Percentiles rank a stretch among this genome's conserved stretches.
These are phyloP conservation scores for Neurospora pannonica DNA, from an alignment of 495 filamentous ascomycete species.

Conservation along the genomic window DNA sequence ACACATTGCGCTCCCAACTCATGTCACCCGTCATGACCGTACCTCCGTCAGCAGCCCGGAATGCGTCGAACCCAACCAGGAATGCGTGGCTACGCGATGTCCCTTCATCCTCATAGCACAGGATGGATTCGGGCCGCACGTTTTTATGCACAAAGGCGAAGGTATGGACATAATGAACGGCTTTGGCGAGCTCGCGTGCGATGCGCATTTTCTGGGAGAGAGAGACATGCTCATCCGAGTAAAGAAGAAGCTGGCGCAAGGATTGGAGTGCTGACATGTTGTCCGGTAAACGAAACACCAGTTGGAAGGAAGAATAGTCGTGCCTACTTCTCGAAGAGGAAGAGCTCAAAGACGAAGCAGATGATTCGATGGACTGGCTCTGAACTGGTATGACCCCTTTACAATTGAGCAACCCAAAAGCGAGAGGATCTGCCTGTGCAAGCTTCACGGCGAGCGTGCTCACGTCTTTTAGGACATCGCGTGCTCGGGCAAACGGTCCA, in stretches of 20 bases:
- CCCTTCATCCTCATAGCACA: background rate
- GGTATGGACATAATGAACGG: background rate
- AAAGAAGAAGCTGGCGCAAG: background rate
- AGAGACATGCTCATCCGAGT: background rate
- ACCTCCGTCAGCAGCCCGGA: background rate
- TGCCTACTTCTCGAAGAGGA: no score
- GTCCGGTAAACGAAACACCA: background rate
- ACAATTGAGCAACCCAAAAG: background rate
- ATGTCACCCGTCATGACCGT: slow-evolving; percentile 22
- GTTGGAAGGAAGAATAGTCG: background rate
- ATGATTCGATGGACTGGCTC: background rate
- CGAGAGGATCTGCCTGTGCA: background rate
- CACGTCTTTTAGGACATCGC: slow-evolving; percentile 22
- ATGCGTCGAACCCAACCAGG: background rate
- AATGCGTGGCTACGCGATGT: slow-evolving; percentile 22
- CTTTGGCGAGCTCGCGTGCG: background rate
- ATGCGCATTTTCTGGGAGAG: background rate
- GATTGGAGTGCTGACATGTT: background rate
- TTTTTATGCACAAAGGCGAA: background rate
- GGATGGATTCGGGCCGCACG: background rate
- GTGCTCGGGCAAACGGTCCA: background rate
- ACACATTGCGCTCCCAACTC: slow-evolving; percentile 39
- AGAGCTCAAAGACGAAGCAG: background rate
- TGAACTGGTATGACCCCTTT: background rate
- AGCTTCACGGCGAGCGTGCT: slow-evolving; percentile 33